A percentile compares a stretch with the other conserved stretches of the same genome.
These are phyloP conservation scores for Daldinia bambusicola DNA, from an alignment of 495 filamentous ascomycete species.

Conservation along the genomic window DNA sequence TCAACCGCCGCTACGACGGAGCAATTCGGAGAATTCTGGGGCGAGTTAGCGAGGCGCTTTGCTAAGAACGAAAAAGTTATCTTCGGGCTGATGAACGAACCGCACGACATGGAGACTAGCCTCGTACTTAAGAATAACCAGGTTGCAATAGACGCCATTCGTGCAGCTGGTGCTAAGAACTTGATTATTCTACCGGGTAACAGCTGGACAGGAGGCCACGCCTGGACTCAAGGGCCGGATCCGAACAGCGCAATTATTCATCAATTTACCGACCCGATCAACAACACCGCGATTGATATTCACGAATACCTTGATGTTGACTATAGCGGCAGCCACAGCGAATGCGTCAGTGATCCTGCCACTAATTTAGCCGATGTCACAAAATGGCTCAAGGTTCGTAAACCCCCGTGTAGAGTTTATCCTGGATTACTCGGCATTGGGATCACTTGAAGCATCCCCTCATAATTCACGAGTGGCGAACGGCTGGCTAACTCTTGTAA, in stretches of 20 bases:
- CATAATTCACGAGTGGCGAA: not conserved
- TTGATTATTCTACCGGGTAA: constrained; percentile 63
- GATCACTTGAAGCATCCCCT: too few relatives aligned
- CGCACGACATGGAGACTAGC: constrained; percentile 61
- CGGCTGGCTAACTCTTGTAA: constrained; percentile 7
- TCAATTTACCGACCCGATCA: constrained; percentile 57
- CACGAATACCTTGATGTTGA: constrained; percentile 65
- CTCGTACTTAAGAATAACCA: constrained; percentile 61
- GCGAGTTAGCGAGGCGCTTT: constrained; percentile 61
- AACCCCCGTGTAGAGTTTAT: not conserved
- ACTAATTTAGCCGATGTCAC: constrained; percentile 57
- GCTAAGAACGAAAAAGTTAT: constrained; percentile 62
- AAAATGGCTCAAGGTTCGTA: constrained; percentile 55
- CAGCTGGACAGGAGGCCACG: constrained; percentile 60
- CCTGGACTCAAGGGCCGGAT: constrained; percentile 59
- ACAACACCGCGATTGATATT: constrained; percentile 63
- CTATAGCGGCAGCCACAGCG: constrained; percentile 57
- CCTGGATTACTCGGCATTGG: too few relatives aligned
- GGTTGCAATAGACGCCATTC: constrained; percentile 61
- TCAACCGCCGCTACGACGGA: constrained; percentile 56
- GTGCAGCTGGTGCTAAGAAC: constrained; percentile 54
- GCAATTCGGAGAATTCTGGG: constrained; percentile 65
- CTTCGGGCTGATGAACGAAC: constrained; percentile 62
- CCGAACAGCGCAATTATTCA: constrained; percentile 56
- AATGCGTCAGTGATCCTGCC: constrained; percentile 53